A percentile compares a stretch with the other conserved stretches of the same genome.
Evolutionary conservation across 345 rosid genomes (phyloP).

Genomic region (Eucalyptus sp.): DNA sequence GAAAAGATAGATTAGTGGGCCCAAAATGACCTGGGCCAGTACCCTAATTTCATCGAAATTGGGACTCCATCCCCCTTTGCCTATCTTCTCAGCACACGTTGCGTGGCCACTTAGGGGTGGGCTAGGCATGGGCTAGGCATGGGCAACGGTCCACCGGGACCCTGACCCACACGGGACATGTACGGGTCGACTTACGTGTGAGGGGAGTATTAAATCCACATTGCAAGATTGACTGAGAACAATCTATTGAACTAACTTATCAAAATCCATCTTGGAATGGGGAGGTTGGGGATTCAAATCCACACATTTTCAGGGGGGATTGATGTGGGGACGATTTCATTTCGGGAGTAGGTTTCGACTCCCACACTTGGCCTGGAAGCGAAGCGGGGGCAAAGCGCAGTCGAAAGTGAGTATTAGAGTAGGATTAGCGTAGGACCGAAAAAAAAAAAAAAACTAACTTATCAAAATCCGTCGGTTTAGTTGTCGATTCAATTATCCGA

Average conservation of each 20-base stretch:
- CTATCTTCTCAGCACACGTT: not conserved
- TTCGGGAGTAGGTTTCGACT: no score
- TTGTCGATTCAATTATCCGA: not conserved
- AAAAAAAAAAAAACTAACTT: not conserved
- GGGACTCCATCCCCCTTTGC: not conserved
- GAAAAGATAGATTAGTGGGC: not conserved
- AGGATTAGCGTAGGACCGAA: no score
- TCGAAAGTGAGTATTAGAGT: no score
- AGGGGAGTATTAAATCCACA: not conserved
- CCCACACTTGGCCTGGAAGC: no score
- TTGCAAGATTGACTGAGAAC: not conserved
- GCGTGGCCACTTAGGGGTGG: not conserved
- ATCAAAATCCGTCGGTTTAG: not conserved
- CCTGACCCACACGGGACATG: not conserved
- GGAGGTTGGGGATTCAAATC: no score
- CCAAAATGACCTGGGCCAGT: not conserved
- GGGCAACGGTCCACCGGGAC: not conserved
- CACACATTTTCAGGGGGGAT: no score
- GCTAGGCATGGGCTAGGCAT: not conserved
- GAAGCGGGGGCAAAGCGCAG: no score
- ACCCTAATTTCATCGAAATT: not conserved
- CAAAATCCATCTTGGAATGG: not conserved
- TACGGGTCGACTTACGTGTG: rapidly evolving
- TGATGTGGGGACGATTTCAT: no score
- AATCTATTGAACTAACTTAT: not conserved